A percentile compares a stretch with the other conserved stretches of the same genome.
Evolutionary conservation across 2,329 filamentous ascomycete species (phyloP).

Genomic region (Drechslerella dactyloides): DNA sequence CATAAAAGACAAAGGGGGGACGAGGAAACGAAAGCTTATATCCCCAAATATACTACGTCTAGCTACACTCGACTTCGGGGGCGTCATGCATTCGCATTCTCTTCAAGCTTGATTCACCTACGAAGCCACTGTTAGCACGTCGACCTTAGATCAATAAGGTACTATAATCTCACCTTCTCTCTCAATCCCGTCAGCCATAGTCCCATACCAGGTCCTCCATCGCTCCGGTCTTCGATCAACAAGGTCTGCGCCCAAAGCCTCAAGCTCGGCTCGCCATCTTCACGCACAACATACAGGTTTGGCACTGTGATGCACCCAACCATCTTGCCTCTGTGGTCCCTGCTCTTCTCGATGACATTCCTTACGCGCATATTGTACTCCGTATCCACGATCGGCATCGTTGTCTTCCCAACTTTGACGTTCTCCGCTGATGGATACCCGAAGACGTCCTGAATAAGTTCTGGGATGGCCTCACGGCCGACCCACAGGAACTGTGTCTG

Average conservation of each 20-base stretch:
- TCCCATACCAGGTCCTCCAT: constrained; percentile 88
- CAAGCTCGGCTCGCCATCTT: constrained; percentile 93
- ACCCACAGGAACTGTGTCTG: constrained; percentile 98
- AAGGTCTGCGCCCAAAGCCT: constrained; percentile 97
- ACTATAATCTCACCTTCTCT: constrained; percentile 78
- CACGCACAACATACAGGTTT: constrained; percentile 88
- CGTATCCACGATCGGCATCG: constrained; percentile 84
- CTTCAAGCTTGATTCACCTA: constrained; percentile 47
- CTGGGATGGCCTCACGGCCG: constrained; percentile 87
- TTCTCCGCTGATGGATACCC: constrained; percentile 81
- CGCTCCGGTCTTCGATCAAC: constrained; percentile 90
- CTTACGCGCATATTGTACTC: constrained; percentile 96
- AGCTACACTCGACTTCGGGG: too few species aligned
- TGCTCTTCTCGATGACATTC: constrained; percentile 87
- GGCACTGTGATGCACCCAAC: constrained; percentile 93
- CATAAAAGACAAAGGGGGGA: too few species aligned
- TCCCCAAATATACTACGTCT: neutral
- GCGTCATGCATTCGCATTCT: neutral
- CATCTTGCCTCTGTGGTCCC: constrained; percentile 82
- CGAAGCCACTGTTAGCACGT: constrained; percentile 17
- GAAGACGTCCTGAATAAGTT: constrained; percentile 88
- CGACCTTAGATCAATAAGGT: neutral
- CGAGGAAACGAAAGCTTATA: neutral
- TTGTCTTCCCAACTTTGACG: constrained; percentile 88
- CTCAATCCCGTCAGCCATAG: constrained; percentile 91